These are phyloP conservation scores for Nepenthes mirabilis DNA, from an alignment of 148 eudicot species.

Conservation along the genomic window DNA sequence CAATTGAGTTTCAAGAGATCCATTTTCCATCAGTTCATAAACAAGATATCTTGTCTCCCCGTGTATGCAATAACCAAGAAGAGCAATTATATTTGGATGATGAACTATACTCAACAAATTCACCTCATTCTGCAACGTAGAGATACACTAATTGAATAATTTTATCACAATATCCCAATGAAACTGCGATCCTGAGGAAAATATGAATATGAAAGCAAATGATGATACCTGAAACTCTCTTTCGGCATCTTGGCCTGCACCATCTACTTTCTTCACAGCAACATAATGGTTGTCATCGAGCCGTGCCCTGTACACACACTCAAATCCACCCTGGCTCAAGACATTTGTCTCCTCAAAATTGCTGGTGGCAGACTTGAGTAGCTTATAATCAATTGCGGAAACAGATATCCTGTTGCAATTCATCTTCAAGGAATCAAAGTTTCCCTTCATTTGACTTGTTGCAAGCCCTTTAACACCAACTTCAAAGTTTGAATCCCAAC, in stretches of 20 bases:
- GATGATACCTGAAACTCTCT: slow-evolving; percentile 45
- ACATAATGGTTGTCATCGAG: slow-evolving; percentile 23
- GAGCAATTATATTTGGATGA: slow-evolving; percentile 46
- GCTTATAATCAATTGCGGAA: slow-evolving; percentile 36
- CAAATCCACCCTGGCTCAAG: slow-evolving; percentile 53
- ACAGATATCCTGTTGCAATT: slow-evolving; percentile 19
- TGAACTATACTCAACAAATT: slow-evolving; percentile 43
- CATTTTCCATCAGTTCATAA: slow-evolving; percentile 55
- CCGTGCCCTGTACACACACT: slow-evolving; percentile 45
- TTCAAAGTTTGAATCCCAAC: slow-evolving; percentile 7
- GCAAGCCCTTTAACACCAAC: slow-evolving; percentile 17
- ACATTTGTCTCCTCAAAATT: slow-evolving; percentile 34
- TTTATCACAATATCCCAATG: too few relatives aligned
- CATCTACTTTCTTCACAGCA: slow-evolving; percentile 53
- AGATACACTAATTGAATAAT: too few relatives aligned
- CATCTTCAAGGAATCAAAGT: slow-evolving; percentile 17
- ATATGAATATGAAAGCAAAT: neutral
- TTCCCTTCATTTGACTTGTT: slow-evolving; percentile 19
- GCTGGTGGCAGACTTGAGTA: slow-evolving; percentile 37
- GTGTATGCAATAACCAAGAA: slow-evolving; percentile 50
- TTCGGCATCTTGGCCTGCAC: slow-evolving; percentile 30
- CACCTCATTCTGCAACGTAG: slow-evolving; percentile 38
- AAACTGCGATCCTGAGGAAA: neutral
- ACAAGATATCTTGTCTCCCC: slow-evolving; percentile 45
- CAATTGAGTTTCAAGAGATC: slow-evolving; percentile 45